A percentile compares a stretch with the other conserved stretches of the same genome.
These are phyloP conservation scores for Arthrobotrys sinensis DNA, from an alignment of 2,329 filamentous ascomycete species.

Conservation along the genomic window DNA sequence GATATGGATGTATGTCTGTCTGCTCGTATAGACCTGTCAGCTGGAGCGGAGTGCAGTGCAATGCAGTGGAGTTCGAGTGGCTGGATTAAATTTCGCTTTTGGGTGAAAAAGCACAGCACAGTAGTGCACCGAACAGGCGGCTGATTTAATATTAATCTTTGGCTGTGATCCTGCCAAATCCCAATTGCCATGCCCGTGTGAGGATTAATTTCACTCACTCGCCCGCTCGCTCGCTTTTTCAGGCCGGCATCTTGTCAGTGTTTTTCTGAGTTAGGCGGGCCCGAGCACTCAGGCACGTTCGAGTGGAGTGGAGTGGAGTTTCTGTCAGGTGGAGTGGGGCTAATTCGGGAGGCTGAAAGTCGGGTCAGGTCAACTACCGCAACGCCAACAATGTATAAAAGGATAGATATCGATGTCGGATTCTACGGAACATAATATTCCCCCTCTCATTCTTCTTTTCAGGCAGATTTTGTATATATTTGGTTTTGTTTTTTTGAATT, in stretches of 20 bases:
- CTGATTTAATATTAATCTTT: no score
- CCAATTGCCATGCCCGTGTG: not conserved
- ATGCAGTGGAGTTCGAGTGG: no score
- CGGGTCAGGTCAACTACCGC: no score
- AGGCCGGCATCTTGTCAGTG: slow-evolving; percentile 10
- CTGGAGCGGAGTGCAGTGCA: no score
- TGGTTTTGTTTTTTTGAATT: no score
- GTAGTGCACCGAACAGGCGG: slow-evolving; percentile 10
- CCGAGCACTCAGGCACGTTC: slow-evolving; percentile 12
- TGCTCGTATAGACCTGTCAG: not conserved
- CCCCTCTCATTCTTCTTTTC: no score
- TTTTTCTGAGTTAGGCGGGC: not conserved
- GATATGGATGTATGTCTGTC: no score
- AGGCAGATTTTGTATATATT: no score
- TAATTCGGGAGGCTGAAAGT: slow-evolving; percentile 51
- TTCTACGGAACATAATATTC: no score
- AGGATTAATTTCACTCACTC: slow-evolving; percentile 3
- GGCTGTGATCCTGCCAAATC: slow-evolving; percentile 31
- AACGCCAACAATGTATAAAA: no score
- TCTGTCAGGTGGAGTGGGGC: slow-evolving; percentile 12
- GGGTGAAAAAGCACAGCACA: not conserved
- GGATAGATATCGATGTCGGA: no score
- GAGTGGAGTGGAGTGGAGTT: slow-evolving; percentile 3
- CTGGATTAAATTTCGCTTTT: slow-evolving; percentile 37
- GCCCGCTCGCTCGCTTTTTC: slow-evolving; percentile 9